phyloP scores from a whole-genome alignment of 768 basidiomycete species.

The Collybia sordida region DNA sequence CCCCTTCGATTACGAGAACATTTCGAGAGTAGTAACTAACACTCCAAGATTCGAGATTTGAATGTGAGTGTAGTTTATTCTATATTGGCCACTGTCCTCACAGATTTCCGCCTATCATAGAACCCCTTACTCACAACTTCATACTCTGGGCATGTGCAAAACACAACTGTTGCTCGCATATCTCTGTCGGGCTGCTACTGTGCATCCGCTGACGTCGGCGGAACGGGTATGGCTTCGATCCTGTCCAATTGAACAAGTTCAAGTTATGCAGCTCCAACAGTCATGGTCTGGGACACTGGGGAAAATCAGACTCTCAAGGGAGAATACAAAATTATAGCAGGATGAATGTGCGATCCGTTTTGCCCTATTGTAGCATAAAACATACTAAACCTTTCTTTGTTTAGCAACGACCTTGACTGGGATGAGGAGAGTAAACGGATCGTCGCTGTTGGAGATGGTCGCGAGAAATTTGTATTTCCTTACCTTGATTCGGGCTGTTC shows the following conservation, averaged over 20 bases:
- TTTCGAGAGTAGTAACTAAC: no score
- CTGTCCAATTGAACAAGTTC: no score
- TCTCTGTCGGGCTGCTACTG: constrained; percentile 95
- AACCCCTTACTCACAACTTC: constrained; percentile 61
- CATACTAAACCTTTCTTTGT: constrained; percentile 1
- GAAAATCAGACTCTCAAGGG: constrained; percentile 81
- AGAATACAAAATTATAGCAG: constrained; percentile 75
- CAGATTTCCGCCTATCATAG: constrained; percentile 45
- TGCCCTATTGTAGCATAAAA: neutral
- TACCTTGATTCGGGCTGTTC: neutral
- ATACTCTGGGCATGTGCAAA: constrained; percentile 81
- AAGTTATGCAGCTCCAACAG: constrained; percentile 31
- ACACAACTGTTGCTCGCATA: constrained; percentile 85
- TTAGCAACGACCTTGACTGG: constrained; percentile 96
- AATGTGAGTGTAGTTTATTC: constrained; percentile 47
- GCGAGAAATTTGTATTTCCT: constrained; percentile 67
- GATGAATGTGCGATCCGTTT: constrained; percentile 56
- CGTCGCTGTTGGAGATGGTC: constrained; percentile 89
- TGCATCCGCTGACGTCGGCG: constrained; percentile 83
- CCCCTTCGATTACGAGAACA: no score
- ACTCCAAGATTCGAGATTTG: constrained; percentile 73
- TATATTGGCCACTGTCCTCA: neutral
- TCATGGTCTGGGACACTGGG: constrained; percentile 92
- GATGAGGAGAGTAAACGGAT: constrained; percentile 97
- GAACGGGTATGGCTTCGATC: constrained; percentile 57